These are phyloP conservation scores for Chaetomium olivaceum DNA, from an alignment of 2,329 filamentous ascomycete species.

Conservation along the genomic window DNA sequence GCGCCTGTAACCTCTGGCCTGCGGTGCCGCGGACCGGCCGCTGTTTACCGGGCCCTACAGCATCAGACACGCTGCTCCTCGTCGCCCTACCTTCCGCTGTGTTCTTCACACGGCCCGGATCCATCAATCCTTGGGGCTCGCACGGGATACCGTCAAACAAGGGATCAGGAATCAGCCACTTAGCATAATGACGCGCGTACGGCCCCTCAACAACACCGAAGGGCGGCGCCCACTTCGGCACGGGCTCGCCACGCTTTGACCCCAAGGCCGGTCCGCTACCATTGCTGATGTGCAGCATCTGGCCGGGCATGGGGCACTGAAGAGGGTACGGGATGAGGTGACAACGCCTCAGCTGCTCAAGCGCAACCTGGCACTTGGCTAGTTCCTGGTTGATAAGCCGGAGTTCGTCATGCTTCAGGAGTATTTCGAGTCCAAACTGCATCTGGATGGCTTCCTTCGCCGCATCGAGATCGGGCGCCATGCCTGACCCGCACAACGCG, in stretches of 20 bases:
- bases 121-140: conserved; percentile 47
- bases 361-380: conserved; percentile 88
- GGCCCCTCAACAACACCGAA: conserved; percentile 91
- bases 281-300: conserved; percentile 69
- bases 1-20: conserved; percentile 65
- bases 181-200: conserved; percentile 90
- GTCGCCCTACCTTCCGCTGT: conserved; percentile 74
- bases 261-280: conserved; percentile 73
- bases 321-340: conserved; percentile 88
- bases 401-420: conserved; percentile 92
- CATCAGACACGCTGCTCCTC: conserved; percentile 69
- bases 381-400: conserved; percentile 94
- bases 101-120: conserved; percentile 46
- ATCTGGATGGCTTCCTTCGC: conserved; percentile 75
- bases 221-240: conserved; percentile 77
- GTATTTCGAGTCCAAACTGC: conserved; percentile 86
- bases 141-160: conserved; percentile 72
- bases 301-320: conserved; percentile 63
- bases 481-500: conserved; percentile 21
- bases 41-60: conserved; percentile 48
- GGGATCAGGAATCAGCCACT: conserved; percentile 89
- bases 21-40: conserved; percentile 51
- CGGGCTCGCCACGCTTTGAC: conserved; percentile 60
- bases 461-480: conserved; percentile 46
- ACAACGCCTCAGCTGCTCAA: conserved; percentile 92